Evolutionary conservation across 305 asterid species (phyloP), one percentile per base, ranked within the genome.

Genomic region (Fraxinus angustifolia): DNA sequence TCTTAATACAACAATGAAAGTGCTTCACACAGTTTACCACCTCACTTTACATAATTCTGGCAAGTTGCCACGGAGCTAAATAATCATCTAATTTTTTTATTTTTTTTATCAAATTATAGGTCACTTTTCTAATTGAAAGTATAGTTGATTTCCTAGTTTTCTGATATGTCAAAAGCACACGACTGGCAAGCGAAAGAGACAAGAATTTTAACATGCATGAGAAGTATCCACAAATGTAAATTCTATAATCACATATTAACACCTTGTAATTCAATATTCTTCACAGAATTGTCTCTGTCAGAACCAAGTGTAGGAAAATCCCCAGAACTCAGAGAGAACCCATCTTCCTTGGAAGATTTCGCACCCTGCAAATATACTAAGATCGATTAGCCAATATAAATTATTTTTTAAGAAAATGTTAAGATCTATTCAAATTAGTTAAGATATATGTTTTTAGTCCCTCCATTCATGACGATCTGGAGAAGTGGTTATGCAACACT

Each of bases 271-370:
- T 92, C 98, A 28, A 79, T 70, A 85, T 82, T 89, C 87, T 90
- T 93, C 78, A 80, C 83, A 17, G 26, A 14, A 33, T 84, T 78
- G 80, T 90, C 97, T 88, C 85, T 94, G 83, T 91, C 97, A 35
- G 98, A 79, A 50, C 94, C 96, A 79, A 96, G 98, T 21, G 96
- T 92, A 5, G 99, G 99, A 90, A 96, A 96, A 89, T 96, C 99
- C 82, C 98, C 97, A 82, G 98, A 88, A 82, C 87, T 89, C 81
- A 96, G 91, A 45, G 98, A 92, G 87, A 94, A 96, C 19, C 87
- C 97, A 72, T 93, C 97, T 76, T 87, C 93, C 85, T 90, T 91
- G 82, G 91, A 83, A 78, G 97, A 84, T 76, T 85, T 88, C 26
- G 84, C 88, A 76, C 97, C 98, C 98, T 96, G 93, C 84, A 86